Evolutionary conservation across 805 yeast genomes (phyloP), one percentile per base, ranked within the genome.

Genomic region (Tetrapisispora taiwanensis): DNA sequence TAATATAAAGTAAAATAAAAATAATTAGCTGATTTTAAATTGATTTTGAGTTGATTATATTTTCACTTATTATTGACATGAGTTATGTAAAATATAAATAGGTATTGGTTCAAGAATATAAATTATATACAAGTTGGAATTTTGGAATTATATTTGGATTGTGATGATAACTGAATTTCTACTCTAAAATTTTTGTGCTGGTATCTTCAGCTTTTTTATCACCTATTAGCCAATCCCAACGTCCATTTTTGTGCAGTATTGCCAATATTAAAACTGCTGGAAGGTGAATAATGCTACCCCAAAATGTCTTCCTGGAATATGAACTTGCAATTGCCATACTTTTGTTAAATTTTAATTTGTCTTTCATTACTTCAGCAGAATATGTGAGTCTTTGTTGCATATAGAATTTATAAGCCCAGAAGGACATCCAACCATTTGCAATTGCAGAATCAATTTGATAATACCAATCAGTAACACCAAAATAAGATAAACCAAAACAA

Each of bases 241-340:
- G 87, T 6, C 96, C 96, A 60, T 81, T 81, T 65, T 92, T 92
- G 64, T 92, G 97, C 42, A 92, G 62, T 88, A 92, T 90, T 1
- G 97, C 97, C 48, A 92, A 68, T 17, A 88, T 81, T 43, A 92
- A 68, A 14, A 94, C 82, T 0, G 84, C 89, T 0, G 99, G 98
- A 38, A 92, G 67, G 54, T 92, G 97, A 79, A 90, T 78, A 1
- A 92, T 95, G 24, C 95, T 83, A 33, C 94, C 86, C 95, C 95
- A 85, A 62, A 92, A 92, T 36, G 89, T 73, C 59, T 81, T 82
- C 48, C 84, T 79, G 1, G 98, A 97, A 60, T 78, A 81, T 1
- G 69, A 52, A 54, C 75, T 78, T 3, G 94, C 86, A 43, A 72
- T 48, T 19, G 71, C 68, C 41, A 81, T 54, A 0, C 83, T 87